Evolutionary conservation across 176 grass and related monocot species (phyloP).

Genomic region (Cymbopogon citratus): DNA sequence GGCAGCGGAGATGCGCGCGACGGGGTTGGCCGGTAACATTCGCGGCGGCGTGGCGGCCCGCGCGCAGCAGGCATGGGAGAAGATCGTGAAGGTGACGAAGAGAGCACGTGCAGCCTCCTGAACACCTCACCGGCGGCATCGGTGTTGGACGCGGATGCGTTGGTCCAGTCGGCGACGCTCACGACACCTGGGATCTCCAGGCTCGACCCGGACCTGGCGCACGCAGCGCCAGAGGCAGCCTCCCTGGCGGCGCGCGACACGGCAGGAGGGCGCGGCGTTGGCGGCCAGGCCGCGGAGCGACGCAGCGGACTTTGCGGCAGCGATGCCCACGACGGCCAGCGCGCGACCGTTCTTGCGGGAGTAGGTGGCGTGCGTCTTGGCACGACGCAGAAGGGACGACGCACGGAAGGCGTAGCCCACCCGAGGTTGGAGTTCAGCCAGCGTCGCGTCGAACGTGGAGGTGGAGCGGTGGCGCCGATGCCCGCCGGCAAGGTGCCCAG

Average conservation of each 20-base stretch:
- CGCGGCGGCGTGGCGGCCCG: slow-evolving; percentile 29
- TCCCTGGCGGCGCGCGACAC: no score
- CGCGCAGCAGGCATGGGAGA: slow-evolving; percentile 24
- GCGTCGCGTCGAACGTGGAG: no score
- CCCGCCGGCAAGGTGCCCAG: no score
- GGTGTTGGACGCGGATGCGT: slow-evolving; percentile 29
- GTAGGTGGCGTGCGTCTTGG: slow-evolving; percentile 69
- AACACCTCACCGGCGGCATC: slow-evolving; percentile 52
- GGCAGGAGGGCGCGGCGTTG: no score
- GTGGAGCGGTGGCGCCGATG: no score
- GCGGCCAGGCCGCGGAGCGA: not conserved
- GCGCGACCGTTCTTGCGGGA: slow-evolving; percentile 53
- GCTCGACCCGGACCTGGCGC: slow-evolving; percentile 19
- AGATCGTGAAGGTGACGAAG: slow-evolving; percentile 4
- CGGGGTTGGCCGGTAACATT: no score
- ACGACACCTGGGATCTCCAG: slow-evolving; percentile 38
- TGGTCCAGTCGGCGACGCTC: slow-evolving; percentile 40
- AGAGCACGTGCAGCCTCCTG: slow-evolving; percentile 26
- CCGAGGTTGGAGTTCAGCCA: slow-evolving; percentile 46
- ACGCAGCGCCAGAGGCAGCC: slow-evolving; percentile 19
- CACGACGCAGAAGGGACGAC: slow-evolving; percentile 41
- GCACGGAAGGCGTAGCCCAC: slow-evolving; percentile 41
- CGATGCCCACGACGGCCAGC: slow-evolving; percentile 31
- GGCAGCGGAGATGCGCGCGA: no score
- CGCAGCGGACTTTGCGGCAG: slow-evolving; percentile 39